Conservation (phyloP, 208 protist species). For the Leishmania braziliensis region DNA sequence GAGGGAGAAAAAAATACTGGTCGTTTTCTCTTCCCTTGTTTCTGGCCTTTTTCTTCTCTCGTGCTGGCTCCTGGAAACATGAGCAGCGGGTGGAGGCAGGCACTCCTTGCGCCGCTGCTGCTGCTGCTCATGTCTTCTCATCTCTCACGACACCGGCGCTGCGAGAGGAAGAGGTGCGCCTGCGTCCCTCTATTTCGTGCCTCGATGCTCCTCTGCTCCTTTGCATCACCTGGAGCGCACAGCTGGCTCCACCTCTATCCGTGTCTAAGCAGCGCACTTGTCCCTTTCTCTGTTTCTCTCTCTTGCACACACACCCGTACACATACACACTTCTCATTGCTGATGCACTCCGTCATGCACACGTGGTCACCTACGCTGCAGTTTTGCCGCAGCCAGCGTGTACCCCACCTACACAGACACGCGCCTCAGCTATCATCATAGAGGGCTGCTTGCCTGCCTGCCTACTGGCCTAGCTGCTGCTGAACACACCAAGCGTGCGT, state of each 20-base stretch:
- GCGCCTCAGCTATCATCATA: background rate
- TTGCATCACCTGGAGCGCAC: background rate
- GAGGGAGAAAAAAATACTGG: background rate
- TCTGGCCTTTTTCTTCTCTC: background rate
- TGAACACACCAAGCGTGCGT: background rate
- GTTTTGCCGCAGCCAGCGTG: background rate
- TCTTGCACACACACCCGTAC: background rate
- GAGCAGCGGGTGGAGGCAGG: background rate
- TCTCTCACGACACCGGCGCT: background rate
- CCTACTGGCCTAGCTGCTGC: background rate
- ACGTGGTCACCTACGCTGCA: background rate
- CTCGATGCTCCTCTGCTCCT: background rate
- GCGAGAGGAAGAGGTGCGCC: background rate
- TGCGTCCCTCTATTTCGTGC: background rate
- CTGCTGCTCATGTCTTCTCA: background rate
- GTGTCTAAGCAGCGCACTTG: background rate
- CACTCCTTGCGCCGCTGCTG: background rate
- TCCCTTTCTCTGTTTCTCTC: background rate
- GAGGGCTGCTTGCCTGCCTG: background rate
- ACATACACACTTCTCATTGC: background rate
- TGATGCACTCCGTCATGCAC: background rate
- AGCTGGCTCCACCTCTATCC: background rate
- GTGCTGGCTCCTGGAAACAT: background rate
- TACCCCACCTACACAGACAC: background rate
- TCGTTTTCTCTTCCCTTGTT: background rate